Conservation (phyloP, 108 stramenopile genomes). For the Chaetoceros tenuissimus region DNA sequence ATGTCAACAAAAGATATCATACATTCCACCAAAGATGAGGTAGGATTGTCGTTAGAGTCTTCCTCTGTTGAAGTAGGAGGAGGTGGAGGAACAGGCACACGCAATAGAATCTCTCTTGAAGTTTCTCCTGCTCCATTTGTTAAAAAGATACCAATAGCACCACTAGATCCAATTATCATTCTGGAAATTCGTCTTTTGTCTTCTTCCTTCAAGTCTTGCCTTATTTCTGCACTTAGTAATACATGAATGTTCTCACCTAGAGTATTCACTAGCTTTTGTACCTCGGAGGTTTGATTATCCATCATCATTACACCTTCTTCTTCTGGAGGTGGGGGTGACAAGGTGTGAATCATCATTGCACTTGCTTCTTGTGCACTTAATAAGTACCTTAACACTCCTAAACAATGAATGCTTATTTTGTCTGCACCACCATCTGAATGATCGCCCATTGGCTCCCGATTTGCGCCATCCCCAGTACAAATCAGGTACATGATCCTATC, state of each 20-base stretch:
- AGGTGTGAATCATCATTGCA: slow-evolving; percentile 3
- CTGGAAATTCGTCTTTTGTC: not conserved
- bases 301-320: slow-evolving; percentile 16
- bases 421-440: slow-evolving; percentile 6
- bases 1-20: not conserved
- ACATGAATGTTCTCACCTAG: slow-evolving; percentile 40
- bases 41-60: not conserved
- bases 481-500: slow-evolving; percentile 64
- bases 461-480: slow-evolving; percentile 53
- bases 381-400: slow-evolving; percentile 35
- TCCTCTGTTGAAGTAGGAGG: slow-evolving; percentile 2
- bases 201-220: not conserved
- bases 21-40: not conserved
- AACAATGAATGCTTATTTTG: slow-evolving; percentile 18
- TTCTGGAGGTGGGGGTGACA: slow-evolving; percentile 35
- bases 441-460: slow-evolving; percentile 5
- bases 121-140: slow-evolving; percentile 39
- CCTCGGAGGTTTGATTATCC: slow-evolving; percentile 27
- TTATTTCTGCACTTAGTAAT: slow-evolving; percentile 9
- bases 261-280: slow-evolving; percentile 59
- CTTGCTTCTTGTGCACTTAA: slow-evolving; percentile 25
- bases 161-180: slow-evolving; percentile 42
- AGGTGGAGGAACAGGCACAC: slow-evolving; percentile 24
- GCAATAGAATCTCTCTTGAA: slow-evolving; percentile 54
- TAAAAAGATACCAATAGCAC: slow-evolving; percentile 49